Evolutionary conservation across 129 eudicot genomes (phyloP).

Genomic region (Tanacetum coccineum): DNA sequence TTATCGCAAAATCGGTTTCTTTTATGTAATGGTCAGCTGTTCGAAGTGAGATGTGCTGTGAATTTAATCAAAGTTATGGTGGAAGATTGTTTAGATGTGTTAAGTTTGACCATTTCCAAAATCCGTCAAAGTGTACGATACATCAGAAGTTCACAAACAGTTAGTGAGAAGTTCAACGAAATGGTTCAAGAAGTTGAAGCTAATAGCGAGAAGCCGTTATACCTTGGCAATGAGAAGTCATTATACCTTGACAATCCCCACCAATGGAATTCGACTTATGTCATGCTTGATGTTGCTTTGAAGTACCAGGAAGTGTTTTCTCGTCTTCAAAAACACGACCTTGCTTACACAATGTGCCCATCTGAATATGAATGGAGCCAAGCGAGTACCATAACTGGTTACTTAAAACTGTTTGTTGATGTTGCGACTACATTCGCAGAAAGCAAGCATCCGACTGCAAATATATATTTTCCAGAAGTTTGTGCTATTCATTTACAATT

Average conservation of each 20-base stretch:
- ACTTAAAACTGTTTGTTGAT: conserved; percentile 74
- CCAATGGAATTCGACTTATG: conserved; percentile 75
- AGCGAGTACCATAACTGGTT: conserved; percentile 45
- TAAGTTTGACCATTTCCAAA: conserved; percentile 45
- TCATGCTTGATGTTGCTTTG: conserved; percentile 72
- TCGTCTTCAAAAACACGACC: conserved; percentile 71
- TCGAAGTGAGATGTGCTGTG: conserved; percentile 86
- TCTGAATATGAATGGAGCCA: conserved; percentile 69
- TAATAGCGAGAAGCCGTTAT: conserved; percentile 44
- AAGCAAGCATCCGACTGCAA: conserved; percentile 63
- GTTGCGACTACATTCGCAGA: conserved; percentile 57
- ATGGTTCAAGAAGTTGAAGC: conserved; percentile 64
- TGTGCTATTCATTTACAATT: conserved; percentile 84
- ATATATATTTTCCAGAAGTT: conserved; percentile 76
- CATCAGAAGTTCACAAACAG: conserved; percentile 59
- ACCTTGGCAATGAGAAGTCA: conserved; percentile 53
- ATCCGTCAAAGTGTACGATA: conserved; percentile 69
- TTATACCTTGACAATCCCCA: conserved; percentile 54
- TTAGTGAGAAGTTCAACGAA: conserved; percentile 70
- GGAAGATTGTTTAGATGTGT: conserved; percentile 64
- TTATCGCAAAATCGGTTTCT: conserved; percentile 76
- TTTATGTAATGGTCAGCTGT: conserved; percentile 68
- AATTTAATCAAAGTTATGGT: conserved; percentile 68
- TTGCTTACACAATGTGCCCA: conserved; percentile 51
- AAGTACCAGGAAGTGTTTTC: conserved; percentile 71